phyloP scores from a whole-genome alignment of 352 stramenopile genomes.

The Blastocystis sp. region DNA sequence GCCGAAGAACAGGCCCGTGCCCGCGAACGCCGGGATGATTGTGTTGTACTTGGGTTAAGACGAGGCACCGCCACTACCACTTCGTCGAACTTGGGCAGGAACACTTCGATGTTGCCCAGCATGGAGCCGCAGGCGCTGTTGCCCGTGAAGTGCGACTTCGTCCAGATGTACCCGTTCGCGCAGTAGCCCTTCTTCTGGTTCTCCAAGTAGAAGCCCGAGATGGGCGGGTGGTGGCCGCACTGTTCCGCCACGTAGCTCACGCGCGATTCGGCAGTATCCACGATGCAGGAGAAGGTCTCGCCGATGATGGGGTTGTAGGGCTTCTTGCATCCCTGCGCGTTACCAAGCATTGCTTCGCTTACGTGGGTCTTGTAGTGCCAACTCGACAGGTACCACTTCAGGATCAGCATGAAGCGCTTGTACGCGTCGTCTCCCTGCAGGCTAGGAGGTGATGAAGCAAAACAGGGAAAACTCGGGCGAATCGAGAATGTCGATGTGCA shows the following conservation, averaged over 20 bases:
- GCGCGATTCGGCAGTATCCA: conserved; percentile 8
- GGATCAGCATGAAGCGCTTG: conserved; percentile 51
- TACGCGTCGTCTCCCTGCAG: conserved; percentile 18
- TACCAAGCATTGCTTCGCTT: too few species aligned
- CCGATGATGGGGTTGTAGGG: conserved; percentile 63
- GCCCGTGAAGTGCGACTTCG: conserved; percentile 61
- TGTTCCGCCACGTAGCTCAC: conserved; percentile 56
- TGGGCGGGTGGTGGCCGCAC: conserved; percentile 26
- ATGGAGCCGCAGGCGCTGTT: conserved; percentile 41
- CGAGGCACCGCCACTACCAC: not conserved
- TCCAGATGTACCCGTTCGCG: conserved; percentile 60
- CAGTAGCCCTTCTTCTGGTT: conserved; percentile 56
- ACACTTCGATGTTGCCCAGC: conserved; percentile 48
- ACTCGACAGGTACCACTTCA: conserved; percentile 56
- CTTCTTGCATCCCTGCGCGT: conserved; percentile 27
- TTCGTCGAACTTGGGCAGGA: conserved; percentile 45
- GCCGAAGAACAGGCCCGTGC: conserved; percentile 51
- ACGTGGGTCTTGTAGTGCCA: conserved; percentile 62
- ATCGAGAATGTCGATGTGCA: conserved; percentile 58
- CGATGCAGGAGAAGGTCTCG: conserved; percentile 46
- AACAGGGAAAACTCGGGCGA: not conserved
- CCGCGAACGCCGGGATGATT: conserved; percentile 18
- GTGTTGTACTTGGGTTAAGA: conserved; percentile 40
- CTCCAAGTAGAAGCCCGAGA: conserved; percentile 52
- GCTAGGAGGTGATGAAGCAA: not conserved